Base-by-base conservation (phyloP, 192 early-diverging fungal genomes). In the Phlyctochytrium bullatum region DNA sequence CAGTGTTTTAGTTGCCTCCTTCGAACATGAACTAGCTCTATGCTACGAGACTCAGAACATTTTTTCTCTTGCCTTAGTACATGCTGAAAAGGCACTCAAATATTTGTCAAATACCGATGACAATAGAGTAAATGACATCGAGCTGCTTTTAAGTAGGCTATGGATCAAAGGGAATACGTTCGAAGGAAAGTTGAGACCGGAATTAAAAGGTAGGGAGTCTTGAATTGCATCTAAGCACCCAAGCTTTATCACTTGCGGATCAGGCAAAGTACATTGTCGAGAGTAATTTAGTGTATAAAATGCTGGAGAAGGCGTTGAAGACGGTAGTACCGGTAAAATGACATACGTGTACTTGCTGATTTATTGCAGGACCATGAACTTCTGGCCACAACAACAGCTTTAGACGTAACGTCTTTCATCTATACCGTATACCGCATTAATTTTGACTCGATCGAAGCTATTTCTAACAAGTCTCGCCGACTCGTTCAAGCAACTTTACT, bases 151-250 rank as follows among this genome's bases (percentile, higher is more conserved):
- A 3, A 60, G 58, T 30, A 71, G 63, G 34, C 69, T 71, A 30
- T 71, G 69, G 69, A 71, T 71, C 51, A 71, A 71, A 29, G 69
- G 61, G 3, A 71, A 71, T 35, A 71, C 69, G 2, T 71, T 71
- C 63, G 69, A 71, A 31, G 69, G 69, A 0, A 60, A 71, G 54
- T 53, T 71, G 23, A 62, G 34, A 35, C 30, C 61, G 20, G 69
- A 71, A 35, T 31, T 71, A 20, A 71, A 71, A 71, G 66, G 66
- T 67, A 0, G 2, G 10, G 12, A 2, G 16, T 58, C 29, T 24
- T 25, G 16, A 28, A 25, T n/a, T 16, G 32, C 29, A 36, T 67
- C 57, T 40, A 59, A 47, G 2, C 27, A 3, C 16, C 24, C 20
- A 29, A 67, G 69, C 69, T 0, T 54, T 71, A 0, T 71, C 69